Base-by-base conservation (phyloP, 306 rosid genomes). In the Boehmeria nivea region DNA sequence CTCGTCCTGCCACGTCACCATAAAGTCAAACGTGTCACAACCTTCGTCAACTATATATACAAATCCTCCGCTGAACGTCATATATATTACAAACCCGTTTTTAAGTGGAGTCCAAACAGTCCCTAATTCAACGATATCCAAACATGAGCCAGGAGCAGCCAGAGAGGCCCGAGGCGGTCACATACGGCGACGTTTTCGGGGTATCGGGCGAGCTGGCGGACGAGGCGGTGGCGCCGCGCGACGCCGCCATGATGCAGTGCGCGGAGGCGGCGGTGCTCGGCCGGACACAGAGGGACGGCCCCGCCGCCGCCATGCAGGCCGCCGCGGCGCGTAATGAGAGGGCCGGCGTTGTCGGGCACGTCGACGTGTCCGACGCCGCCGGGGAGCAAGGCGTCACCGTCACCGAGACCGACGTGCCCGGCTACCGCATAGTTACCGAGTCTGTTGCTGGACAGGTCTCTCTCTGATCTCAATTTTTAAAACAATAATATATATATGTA, bases 231-330 rank as follows among this genome's bases (percentile, higher is more conserved):
- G 72, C 87, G 3, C 96, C 91, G 0, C 76, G 60, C 38, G 89
- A 91, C 12, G 96, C 94, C 0, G 74, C 80, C 60, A 84, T 80
- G 95, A 86, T 90, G 95, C 87, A 87, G 70, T 78, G 83, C 0
- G 94, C 94, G 0, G 94, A 87, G 60, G 44, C 66, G 36, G 21
- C 66, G 43, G 81, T 78, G 38, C 51, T 86, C 3, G 94, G 98
- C 0, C 58, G 71, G 34, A 77, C 90, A 22, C 79, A 69, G 48
- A 69, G 68, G 10, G 82, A 86, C 0, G 87, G 94, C 28, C 63
- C 76, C 6, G 88, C 94, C 0, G 23, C 89, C 0, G 62, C 43
- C 56, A 86, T 84, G 95, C 94, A 81, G 45, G 31, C 97, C 1
- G 91, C 87, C 0, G 87, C 85, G 5, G 70, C 78, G 17, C 50